These are phyloP conservation scores for Leccinum obscurum DNA, from an alignment of 768 basidiomycete species.

Conservation along the genomic window DNA sequence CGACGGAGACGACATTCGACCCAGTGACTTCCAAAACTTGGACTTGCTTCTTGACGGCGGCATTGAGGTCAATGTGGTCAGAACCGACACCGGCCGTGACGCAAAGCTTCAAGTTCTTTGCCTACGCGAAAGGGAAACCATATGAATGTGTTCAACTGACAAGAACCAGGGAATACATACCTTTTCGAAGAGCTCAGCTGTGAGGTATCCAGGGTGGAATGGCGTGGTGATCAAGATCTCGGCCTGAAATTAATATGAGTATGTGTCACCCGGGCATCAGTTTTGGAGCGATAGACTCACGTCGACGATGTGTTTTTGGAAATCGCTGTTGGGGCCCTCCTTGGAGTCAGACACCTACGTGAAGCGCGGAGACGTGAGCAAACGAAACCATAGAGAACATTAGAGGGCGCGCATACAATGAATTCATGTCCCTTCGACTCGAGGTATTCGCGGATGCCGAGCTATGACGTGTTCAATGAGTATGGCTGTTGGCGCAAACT, in stretches of 20 bases:
- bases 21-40: slow-evolving; percentile 88
- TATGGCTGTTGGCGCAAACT: neutral
- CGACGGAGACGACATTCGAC: slow-evolving; percentile 88
- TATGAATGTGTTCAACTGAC: slow-evolving; percentile 1
- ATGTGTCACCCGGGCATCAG: slow-evolving; percentile 12
- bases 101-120: slow-evolving; percentile 86
- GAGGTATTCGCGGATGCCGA: slow-evolving; percentile 73
- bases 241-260: slow-evolving; percentile 43
- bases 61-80: slow-evolving; percentile 89
- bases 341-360: slow-evolving; percentile 74
- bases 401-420: slow-evolving; percentile 45
- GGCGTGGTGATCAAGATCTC: slow-evolving; percentile 83
- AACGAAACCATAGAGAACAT: neutral
- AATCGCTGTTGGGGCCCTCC: slow-evolving; percentile 77
- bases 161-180: slow-evolving; percentile 31
- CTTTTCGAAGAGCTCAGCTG: slow-evolving; percentile 68
- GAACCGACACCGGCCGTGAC: slow-evolving; percentile 91
- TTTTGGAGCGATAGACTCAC: slow-evolving; percentile 41
- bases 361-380: slow-evolving; percentile 2
- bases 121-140: slow-evolving; percentile 41
- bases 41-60: slow-evolving; percentile 76
- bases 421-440: slow-evolving; percentile 72
- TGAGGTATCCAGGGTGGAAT: slow-evolving; percentile 86
- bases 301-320: slow-evolving; percentile 81
- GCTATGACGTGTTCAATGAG: slow-evolving; percentile 39